Evolutionary conservation across 352 stramenopile genomes (phyloP), one percentile per base, ranked within the genome.

Genomic region (Pythium volutum): DNA sequence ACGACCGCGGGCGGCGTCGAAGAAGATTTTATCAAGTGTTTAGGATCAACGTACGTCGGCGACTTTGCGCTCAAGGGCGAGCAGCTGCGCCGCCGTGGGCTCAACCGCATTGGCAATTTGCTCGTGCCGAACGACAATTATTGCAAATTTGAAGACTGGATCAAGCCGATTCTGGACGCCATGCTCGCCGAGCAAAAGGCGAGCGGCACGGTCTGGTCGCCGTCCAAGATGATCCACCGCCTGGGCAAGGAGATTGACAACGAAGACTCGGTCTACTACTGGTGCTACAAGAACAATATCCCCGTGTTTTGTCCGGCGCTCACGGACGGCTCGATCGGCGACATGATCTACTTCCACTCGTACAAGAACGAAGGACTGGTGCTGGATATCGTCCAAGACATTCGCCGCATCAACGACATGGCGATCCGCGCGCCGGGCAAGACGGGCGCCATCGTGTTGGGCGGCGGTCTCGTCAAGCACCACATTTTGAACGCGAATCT

Each of bases 341-440:
- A 99, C 72, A 99, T 99, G 98, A 91, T 99, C n/a, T 99, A 99
- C 84, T 99, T 99, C 71, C 97, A 99, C 75, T 98, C 94, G 58
- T 99, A 99, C 85, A 98, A 98, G 70, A 90, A 97, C 22, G 87
- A 93, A 42, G 98, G 97, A 4, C 96, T 99, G 49, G 71, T 99
- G 10, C 66, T 99, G 11, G 98, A 99, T 69, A 98, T 99, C 61
- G 91, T 88, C 18, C 88, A 93, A 51, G 97, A 99, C 71, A 99
- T 99, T 67, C 94, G 97, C 33, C 73, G 71, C 27, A 97, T 99
- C 64, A 99, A 99, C 70, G 96, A 99, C 74, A 84, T 97, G 36
- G 96, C 97, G 2, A 96, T 99, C 52, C 87, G 89, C 52, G 95
- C 97, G 26, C 88, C 98, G 3, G 31, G 31, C 38, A 84, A 85